These are phyloP conservation scores for Lichtheimia ramosa DNA, from an alignment of 371 early-diverging fungal genomes.

Conservation along the genomic window DNA sequence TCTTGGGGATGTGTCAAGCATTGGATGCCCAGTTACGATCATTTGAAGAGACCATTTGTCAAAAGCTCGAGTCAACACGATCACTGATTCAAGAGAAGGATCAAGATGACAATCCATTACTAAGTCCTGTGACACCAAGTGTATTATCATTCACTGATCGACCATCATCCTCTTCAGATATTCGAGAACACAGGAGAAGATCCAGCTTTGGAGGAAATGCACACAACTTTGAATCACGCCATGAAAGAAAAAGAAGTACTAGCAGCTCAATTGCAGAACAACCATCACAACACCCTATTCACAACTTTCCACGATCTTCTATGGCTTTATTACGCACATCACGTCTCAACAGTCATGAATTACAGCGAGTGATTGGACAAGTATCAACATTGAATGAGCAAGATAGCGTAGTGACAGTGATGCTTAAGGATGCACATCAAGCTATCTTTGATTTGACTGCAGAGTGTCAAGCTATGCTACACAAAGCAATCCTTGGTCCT, in stretches of 20 bases:
- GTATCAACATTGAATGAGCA: constrained; percentile 17
- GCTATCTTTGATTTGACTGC: constrained; percentile 28
- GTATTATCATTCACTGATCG: constrained; percentile 6
- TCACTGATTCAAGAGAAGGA: constrained; percentile 30
- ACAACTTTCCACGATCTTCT: constrained; percentile 39
- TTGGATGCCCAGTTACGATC: constrained; percentile 37
- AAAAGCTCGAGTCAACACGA: constrained; percentile 34
- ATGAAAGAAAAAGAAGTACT: constrained; percentile 22
- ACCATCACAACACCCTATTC: constrained; percentile 1
- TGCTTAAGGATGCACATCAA: constrained; percentile 12
- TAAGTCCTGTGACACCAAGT: constrained; percentile 18
- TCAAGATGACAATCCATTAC: constrained; percentile 11
- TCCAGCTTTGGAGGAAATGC: constrained; percentile 2
- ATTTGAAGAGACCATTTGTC: constrained; percentile 40
- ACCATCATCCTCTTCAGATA: neutral
- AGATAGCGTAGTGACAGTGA: constrained; percentile 6
- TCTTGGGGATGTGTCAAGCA: constrained; percentile 56
- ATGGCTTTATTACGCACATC: constrained; percentile 52
- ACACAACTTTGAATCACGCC: constrained; percentile 1
- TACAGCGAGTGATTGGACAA: constrained; percentile 19
- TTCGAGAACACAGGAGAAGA: constrained; percentile 14
- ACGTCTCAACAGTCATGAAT: constrained; percentile 48
- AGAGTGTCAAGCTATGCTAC: constrained; percentile 58
- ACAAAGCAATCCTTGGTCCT: constrained; percentile 57
- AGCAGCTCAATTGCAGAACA: constrained; percentile 1